Evolutionary conservation across 2,329 filamentous ascomycete species (phyloP).

Genomic region (Didymella pomorum): DNA sequence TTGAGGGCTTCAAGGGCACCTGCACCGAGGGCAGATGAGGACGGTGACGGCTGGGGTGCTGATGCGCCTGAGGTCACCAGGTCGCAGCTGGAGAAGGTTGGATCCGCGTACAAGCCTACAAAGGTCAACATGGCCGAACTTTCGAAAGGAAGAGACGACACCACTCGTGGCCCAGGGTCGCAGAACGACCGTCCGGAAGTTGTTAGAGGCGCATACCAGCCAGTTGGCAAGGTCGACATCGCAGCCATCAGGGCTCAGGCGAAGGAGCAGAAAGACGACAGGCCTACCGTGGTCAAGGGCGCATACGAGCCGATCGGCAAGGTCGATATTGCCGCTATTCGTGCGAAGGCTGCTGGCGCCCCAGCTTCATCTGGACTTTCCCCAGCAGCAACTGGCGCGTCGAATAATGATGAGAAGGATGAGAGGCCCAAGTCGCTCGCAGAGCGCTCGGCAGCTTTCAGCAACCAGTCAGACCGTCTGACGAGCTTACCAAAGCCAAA

Average conservation of each 20-base stretch:
- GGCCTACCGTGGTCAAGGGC: slow-evolving; percentile 86
- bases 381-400: slow-evolving; percentile 55
- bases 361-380: slow-evolving; percentile 48
- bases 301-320: slow-evolving; percentile 95
- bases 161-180: slow-evolving; percentile 65
- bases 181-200: slow-evolving; percentile 66
- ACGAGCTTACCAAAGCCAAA: slow-evolving; percentile 93
- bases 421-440: slow-evolving; percentile 67
- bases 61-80: slow-evolving; percentile 93
- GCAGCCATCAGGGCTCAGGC: slow-evolving; percentile 82
- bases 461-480: slow-evolving; percentile 74
- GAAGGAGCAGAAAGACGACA: slow-evolving; percentile 73
- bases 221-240: slow-evolving; percentile 97
- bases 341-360: slow-evolving; percentile 74
- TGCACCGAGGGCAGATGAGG: slow-evolving; percentile 65
- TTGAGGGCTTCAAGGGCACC: slow-evolving; percentile 69
- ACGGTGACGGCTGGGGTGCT: slow-evolving; percentile 91
- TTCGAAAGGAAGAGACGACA: slow-evolving; percentile 73
- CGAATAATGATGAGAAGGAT: slow-evolving; percentile 54
- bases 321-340: slow-evolving; percentile 95
- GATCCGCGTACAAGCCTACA: slow-evolving; percentile 90
- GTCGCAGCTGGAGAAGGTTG: slow-evolving; percentile 88
- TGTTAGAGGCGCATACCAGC: slow-evolving; percentile 87
- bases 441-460: slow-evolving; percentile 80
- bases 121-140: slow-evolving; percentile 93